Base-by-base conservation (phyloP, 2,329 filamentous ascomycete genomes). In the Polychaeton citri region DNA sequence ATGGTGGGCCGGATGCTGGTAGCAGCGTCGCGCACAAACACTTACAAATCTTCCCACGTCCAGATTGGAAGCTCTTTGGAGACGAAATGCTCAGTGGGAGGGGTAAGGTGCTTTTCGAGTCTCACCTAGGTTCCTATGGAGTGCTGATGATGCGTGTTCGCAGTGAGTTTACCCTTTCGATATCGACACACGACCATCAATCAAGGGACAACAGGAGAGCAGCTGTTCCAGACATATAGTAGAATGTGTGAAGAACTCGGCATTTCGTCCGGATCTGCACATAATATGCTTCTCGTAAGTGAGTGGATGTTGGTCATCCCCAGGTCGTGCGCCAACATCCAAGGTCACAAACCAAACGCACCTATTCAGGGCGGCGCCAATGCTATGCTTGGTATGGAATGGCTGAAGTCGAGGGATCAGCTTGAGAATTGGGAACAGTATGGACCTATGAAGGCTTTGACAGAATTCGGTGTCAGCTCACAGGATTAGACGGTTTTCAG, bases 11-110 rank as follows among this genome's bases (percentile, higher is more conserved):
- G 30, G 57, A 63, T 18, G 58, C 57, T 34, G 64, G 63, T 13
- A 58, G 52, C 2, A 61, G 57, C 10, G 56, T 63, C 37, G 60
- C 61, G 3, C 63, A 67, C 45, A 66, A 66, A 43, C 63, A 66
- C 46, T 47, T 65, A 39, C 63, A 66, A 39, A 37, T 65, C 1
- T 55, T 65, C 33, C 57, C 53, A 0, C 46, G 50, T 34, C 59
- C 60, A 3, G 38, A 36, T 0, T 42, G 47, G 28, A 21, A 31
- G 7, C 17, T 48, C 9, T 56, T 54, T 19, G 48, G 51, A 8
- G 45, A 43, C 21, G 13, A 30, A 15, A 13, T 34, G 26, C 28
- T 28, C 12, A n/a, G n/a, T n/a, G n/a, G n/a, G n/a, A n/a, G n/a
- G n/a, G n/a, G n/a, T n/a, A n/a, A n/a, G n/a, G n/a, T n/a, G n/a